Base-by-base conservation (phyloP, 2,329 filamentous ascomycete genomes). In the Macrophomina tecta region DNA sequence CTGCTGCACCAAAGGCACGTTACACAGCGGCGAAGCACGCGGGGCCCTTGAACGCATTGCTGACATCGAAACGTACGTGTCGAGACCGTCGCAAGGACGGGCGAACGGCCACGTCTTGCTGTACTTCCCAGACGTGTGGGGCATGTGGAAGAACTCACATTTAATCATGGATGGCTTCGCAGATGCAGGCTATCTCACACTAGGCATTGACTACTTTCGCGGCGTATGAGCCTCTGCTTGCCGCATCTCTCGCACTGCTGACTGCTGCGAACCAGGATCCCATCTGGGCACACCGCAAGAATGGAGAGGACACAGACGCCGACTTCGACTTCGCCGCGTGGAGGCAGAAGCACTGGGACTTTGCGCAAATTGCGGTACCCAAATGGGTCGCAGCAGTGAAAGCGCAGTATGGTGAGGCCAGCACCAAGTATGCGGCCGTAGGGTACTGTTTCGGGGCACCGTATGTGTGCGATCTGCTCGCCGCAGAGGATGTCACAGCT, bases 311-410 rank as follows among this genome's bases (percentile, higher is more conserved):
- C 53, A 68, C 58, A 3, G 65, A 72, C 8, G 69, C 71, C 3
- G 32, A 72, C 68, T 85, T 86, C 66, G 82, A 85, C 71, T 81
- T 78, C 28, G 79, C 79, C 38, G 83, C 81, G 5, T 85, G 83
- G 83, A 81, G 81, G 66, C 64, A 68, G 36, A 84, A 84, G 72
- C 81, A 85, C 67, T 75, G 71, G 14, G 70, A 71, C 3, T 84
- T 81, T 69, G 82, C 83, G 0, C 71, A 75, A 4, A 78, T 77
- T 45, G 76, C 76, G n/a, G 80, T 83, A 0, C 82, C 83, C 0
- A 73, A 73, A 65, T 85, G 83, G 83, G 75, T 77, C 0, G 73
- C 75, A 5, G 79, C 77, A 1, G 80, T 81, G 40, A 77, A 75
- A 40, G 63, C 69, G 32, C 68, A 73, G 51, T 83, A 79, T 66